Evolutionary conservation across 2,329 filamentous ascomycete species (phyloP).

Genomic region (Diaporthe batatas): DNA sequence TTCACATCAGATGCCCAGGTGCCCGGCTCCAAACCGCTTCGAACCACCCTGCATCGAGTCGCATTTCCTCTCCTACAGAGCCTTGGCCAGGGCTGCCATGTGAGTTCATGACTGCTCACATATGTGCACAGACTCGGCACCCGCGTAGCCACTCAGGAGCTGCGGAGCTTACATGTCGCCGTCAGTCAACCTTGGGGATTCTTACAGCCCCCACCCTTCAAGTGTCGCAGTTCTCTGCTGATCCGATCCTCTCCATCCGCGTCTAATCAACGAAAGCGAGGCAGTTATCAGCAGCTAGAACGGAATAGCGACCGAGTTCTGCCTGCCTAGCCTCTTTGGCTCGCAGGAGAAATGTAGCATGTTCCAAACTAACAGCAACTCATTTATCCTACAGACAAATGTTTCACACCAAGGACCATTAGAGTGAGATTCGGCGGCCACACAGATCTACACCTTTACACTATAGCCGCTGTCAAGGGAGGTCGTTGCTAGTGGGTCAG

Average conservation of each 20-base stretch:
- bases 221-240: slow-evolving; percentile 17
- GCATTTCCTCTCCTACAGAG: too few species aligned
- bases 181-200: slow-evolving; percentile 10
- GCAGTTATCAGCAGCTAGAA: neutral
- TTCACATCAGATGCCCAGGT: slow-evolving; percentile 17
- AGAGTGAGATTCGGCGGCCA: neutral
- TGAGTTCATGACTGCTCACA: slow-evolving; percentile 11
- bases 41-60: neutral
- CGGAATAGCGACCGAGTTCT: neutral
- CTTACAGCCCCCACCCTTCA: slow-evolving; percentile 30
- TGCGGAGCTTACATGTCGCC: neutral
- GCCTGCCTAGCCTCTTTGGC: slow-evolving; percentile 2
- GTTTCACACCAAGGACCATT: slow-evolving; percentile 16
- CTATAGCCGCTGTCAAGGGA: neutral
- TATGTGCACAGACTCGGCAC: slow-evolving; percentile 10
- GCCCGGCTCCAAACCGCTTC: neutral
- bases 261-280: neutral
- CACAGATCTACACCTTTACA: neutral
- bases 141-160: neutral
- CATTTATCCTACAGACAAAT: neutral
- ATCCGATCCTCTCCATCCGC: slow-evolving; percentile 13
- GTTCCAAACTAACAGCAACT: neutral
- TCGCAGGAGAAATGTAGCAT: slow-evolving; percentile 7
- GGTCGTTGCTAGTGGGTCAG: slow-evolving; percentile 9
- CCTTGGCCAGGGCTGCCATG: neutral